Percentiles rank a stretch among this genome's conserved stretches.
phyloP scores from a whole-genome alignment of 352 stramenopile species.

The Pythium dissimile region DNA sequence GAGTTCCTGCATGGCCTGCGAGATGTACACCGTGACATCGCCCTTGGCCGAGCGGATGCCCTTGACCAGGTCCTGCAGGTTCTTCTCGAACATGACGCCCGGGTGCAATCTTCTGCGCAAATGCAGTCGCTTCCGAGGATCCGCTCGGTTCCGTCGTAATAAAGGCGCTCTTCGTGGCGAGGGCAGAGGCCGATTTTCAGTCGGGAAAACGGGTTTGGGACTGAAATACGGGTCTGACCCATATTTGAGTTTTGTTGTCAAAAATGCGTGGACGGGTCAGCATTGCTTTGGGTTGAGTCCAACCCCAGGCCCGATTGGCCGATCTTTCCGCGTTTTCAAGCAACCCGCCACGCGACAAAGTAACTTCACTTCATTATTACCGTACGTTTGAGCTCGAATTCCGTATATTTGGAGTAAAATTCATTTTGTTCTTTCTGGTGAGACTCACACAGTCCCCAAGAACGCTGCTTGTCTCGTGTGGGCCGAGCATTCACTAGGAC shows the following conservation, averaged over 20 bases:
- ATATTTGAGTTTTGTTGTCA: too few species aligned
- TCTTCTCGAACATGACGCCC: slow-evolving; percentile 97
- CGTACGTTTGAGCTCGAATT: too few species aligned
- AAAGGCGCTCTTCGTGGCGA: too few species aligned
- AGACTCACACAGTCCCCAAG: too few species aligned
- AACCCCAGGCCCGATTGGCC: neutral
- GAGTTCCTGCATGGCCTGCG: slow-evolving; percentile 96
- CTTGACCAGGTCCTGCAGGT: slow-evolving; percentile 98
- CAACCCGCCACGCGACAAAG: neutral
- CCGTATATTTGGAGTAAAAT: too few species aligned
- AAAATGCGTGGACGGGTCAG: neutral
- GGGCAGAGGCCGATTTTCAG: neutral
- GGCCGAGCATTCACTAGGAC: too few species aligned
- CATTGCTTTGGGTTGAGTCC: neutral
- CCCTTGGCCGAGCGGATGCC: slow-evolving; percentile 96
- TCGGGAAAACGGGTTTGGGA: neutral
- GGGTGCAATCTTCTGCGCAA: neutral
- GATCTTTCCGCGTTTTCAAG: slow-evolving; percentile 3
- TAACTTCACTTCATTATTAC: neutral
- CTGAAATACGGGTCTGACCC: too few species aligned
- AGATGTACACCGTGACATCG: slow-evolving; percentile 97
- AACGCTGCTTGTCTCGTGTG: too few species aligned
- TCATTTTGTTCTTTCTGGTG: too few species aligned
- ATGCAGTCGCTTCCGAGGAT: neutral
- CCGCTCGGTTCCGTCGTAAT: neutral